phyloP scores from a whole-genome alignment of 352 stramenopile genomes.

The Phytopythium sindhum region DNA sequence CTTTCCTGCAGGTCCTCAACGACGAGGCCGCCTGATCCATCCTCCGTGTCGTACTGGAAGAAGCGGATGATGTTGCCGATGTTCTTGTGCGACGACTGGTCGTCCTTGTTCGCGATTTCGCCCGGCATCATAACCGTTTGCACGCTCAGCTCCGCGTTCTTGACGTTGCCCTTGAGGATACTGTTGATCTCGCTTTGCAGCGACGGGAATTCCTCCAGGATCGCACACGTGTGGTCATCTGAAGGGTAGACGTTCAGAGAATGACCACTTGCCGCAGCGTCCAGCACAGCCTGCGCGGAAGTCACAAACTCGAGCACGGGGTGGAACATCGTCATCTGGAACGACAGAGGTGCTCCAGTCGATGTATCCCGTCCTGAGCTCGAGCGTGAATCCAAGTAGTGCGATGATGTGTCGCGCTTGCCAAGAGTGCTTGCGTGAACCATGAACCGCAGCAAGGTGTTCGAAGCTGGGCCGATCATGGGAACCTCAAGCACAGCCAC shows the following conservation, averaged over 20 bases:
- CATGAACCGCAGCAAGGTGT: conserved; percentile 84
- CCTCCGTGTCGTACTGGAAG: conserved; percentile 86
- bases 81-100: conserved; percentile 75
- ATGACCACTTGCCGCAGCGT: conserved; percentile 75
- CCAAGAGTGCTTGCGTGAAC: conserved; percentile 78
- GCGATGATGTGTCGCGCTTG: conserved; percentile 43
- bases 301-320: conserved; percentile 85
- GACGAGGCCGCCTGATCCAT: conserved; percentile 72
- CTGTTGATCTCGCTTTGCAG: conserved; percentile 65
- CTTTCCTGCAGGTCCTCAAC: conserved; percentile 85
- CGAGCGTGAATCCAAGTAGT: conserved; percentile 41
- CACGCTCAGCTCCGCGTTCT: conserved; percentile 81
- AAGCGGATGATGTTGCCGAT: conserved; percentile 89
- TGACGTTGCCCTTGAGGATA: conserved; percentile 64
- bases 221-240: conserved; percentile 73
- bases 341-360: conserved; percentile 49
- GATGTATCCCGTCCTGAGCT: conserved; percentile 39
- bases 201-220: conserved; percentile 65
- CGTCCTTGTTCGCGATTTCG: conserved; percentile 66
- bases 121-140: conserved; percentile 88
- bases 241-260: conserved; percentile 74
- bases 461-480: conserved; percentile 73
- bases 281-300: conserved; percentile 78
- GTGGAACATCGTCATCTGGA: conserved; percentile 88
- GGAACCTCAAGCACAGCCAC: conserved; percentile 84